Evolutionary conservation across 805 yeast genomes (phyloP).

Genomic region (Priceomyces carsonii): DNA sequence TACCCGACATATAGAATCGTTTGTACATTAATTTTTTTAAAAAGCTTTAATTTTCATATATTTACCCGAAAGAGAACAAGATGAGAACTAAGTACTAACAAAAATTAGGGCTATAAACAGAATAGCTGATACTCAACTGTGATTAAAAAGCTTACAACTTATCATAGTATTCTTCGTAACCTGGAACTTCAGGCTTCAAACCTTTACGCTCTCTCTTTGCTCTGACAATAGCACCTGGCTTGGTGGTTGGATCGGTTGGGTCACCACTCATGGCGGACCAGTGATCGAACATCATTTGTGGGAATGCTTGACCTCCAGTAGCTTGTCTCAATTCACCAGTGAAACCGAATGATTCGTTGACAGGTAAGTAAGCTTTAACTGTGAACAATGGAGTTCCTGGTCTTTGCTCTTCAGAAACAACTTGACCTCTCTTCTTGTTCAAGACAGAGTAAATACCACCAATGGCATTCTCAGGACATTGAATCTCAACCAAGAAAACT

Average conservation of each 20-base stretch:
- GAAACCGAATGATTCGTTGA: conserved; percentile 99
- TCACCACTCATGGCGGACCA: conserved; percentile 92
- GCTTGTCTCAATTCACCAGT: conserved; percentile 99
- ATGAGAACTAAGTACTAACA: background rate
- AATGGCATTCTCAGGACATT: conserved; percentile 98
- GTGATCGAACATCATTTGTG: conserved; percentile 99
- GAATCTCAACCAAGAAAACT: conserved; percentile 97
- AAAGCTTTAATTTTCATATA: conserved; percentile 1
- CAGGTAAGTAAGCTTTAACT: conserved; percentile 99
- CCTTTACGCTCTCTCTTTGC: conserved; percentile 91
- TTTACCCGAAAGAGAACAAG: conserved; percentile 2
- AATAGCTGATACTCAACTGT: no score
- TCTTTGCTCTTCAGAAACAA: conserved; percentile 98
- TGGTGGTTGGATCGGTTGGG: conserved; percentile 81
- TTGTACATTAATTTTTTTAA: no score
- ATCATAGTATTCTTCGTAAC: conserved; percentile 98
- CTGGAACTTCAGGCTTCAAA: conserved; percentile 96
- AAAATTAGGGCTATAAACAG: conserved; percentile 9
- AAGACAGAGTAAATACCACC: conserved; percentile 99
- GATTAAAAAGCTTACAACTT: conserved; percentile 70
- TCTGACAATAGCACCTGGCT: conserved; percentile 61
- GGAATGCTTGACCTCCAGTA: conserved; percentile 99
- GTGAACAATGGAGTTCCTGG: conserved; percentile 99
- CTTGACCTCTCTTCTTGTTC: conserved; percentile 99
- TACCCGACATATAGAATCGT: no score